Evolutionary conservation across 768 basidiomycete genomes (phyloP).

Genomic region (Cantharellus anzutake): DNA sequence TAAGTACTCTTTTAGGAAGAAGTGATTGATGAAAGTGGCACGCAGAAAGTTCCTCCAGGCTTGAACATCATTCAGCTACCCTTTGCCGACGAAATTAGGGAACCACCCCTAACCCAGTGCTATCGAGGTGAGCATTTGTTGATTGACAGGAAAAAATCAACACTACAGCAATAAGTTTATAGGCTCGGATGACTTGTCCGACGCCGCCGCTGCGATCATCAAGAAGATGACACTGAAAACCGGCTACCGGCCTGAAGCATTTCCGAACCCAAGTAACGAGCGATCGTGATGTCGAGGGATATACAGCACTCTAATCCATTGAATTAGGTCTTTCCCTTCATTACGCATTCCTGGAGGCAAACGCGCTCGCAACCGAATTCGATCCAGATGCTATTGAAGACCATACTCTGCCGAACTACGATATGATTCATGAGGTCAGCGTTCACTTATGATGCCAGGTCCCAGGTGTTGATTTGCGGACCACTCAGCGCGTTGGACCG

Average conservation of each 20-base stretch:
- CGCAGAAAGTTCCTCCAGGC: conserved; percentile 62
- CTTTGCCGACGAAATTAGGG: conserved; percentile 84
- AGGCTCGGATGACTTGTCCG: conserved; percentile 32
- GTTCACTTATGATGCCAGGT: neutral
- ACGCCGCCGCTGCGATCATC: conserved; percentile 53
- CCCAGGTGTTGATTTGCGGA: neutral
- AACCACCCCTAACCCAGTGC: conserved; percentile 48
- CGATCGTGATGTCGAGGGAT: neutral
- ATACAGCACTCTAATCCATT: conserved; percentile 10
- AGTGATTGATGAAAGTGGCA: conserved; percentile 45
- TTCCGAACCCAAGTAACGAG: conserved; percentile 66
- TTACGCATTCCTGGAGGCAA: conserved; percentile 78
- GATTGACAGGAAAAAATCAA: neutral
- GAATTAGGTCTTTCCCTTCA: conserved; percentile 61
- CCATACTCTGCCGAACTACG: conserved; percentile 55
- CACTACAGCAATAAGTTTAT: neutral
- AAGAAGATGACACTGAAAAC: conserved; percentile 62
- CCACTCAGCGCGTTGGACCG: conserved; percentile 26
- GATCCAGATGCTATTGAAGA: conserved; percentile 58
- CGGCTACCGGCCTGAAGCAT: conserved; percentile 77
- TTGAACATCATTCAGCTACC: conserved; percentile 89
- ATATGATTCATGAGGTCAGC: conserved; percentile 58
- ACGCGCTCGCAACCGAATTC: conserved; percentile 82
- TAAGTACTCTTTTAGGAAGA: conserved; percentile 35
- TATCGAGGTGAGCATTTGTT: conserved; percentile 35